Conservation (phyloP, 1,284 basidiomycete genomes). For the Fomitopsis betulina region DNA sequence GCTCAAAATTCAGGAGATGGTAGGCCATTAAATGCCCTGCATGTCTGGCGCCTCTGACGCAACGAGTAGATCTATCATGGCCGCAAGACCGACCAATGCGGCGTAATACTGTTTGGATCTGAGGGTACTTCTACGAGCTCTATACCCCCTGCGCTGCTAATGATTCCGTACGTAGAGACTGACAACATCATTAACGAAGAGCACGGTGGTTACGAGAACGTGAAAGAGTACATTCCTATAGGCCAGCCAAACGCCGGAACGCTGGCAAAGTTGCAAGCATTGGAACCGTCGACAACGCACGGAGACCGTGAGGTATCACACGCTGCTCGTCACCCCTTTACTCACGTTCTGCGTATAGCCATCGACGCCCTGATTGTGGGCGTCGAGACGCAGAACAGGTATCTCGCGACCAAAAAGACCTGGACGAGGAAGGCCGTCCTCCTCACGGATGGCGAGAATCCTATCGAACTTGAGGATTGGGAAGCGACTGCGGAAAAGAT, state of each 20-base stretch:
- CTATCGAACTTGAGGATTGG: conserved; percentile 70
- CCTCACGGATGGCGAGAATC: conserved; percentile 77
- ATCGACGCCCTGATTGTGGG: conserved; percentile 86
- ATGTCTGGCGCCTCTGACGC: not conserved
- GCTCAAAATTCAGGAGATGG: conserved; percentile 88
- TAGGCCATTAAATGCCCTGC: conserved; percentile 21
- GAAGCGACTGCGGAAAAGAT: conserved; percentile 70
- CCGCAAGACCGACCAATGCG: conserved; percentile 89
- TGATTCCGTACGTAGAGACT: conserved; percentile 46
- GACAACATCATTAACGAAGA: conserved; percentile 66
- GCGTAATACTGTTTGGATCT: conserved; percentile 80
- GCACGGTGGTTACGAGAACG: conserved; percentile 69
- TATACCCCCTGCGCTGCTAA: not conserved
- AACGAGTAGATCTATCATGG: conserved; percentile 76
- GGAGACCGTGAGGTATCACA: conserved; percentile 59
- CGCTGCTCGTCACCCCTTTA: not conserved
- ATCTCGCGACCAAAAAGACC: conserved; percentile 59
- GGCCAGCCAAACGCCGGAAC: conserved; percentile 73
- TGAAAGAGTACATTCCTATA: conserved; percentile 77
- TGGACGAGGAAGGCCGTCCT: conserved; percentile 83
- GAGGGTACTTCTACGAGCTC: conserved; percentile 45
- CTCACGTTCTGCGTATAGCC: conserved; percentile 41
- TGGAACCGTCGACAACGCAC: conserved; percentile 55
- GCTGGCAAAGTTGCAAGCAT: conserved; percentile 66
- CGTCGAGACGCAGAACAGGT: conserved; percentile 68